A percentile compares a stretch with the other conserved stretches of the same genome.
These are phyloP conservation scores for Phytophthora multivora DNA, from an alignment of 352 stramenopile species.

Conservation along the genomic window DNA sequence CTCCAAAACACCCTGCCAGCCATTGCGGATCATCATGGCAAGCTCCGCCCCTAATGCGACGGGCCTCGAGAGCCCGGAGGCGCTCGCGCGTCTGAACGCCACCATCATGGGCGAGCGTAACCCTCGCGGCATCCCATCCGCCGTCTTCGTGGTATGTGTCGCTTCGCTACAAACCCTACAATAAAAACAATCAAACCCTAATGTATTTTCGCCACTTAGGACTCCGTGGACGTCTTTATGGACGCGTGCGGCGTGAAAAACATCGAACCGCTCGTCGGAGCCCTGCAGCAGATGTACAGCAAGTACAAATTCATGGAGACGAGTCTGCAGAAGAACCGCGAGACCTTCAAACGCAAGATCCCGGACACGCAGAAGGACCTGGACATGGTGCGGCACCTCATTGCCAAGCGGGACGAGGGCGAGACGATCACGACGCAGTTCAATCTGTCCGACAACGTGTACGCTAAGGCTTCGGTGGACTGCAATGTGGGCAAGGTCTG, in stretches of 20 bases:
- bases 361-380: slow-evolving; percentile 92
- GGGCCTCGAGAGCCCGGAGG: slow-evolving; percentile 70
- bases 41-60: slow-evolving; percentile 36
- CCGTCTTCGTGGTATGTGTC: slow-evolving; percentile 75
- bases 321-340: slow-evolving; percentile 83
- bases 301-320: slow-evolving; percentile 93
- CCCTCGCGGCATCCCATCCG: slow-evolving; percentile 73
- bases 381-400: slow-evolving; percentile 51
- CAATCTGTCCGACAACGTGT: slow-evolving; percentile 95
- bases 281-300: slow-evolving; percentile 88
- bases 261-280: slow-evolving; percentile 80
- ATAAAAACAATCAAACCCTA: background rate
- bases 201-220: slow-evolving; percentile 34
- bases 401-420: slow-evolving; percentile 69
- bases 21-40: slow-evolving; percentile 35
- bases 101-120: slow-evolving; percentile 83
- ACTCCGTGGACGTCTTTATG: slow-evolving; percentile 79
- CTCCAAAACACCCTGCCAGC: slow-evolving; percentile 9
- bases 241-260: slow-evolving; percentile 48
- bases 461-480: slow-evolving; percentile 94
- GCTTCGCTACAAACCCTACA: background rate
- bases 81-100: slow-evolving; percentile 70
- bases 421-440: slow-evolving; percentile 91
- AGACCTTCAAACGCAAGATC: slow-evolving; percentile 90
- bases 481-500: slow-evolving; percentile 91